Evolutionary conservation across 2,329 filamentous ascomycete species (phyloP).

Genomic region (Paecilomyces niveus): DNA sequence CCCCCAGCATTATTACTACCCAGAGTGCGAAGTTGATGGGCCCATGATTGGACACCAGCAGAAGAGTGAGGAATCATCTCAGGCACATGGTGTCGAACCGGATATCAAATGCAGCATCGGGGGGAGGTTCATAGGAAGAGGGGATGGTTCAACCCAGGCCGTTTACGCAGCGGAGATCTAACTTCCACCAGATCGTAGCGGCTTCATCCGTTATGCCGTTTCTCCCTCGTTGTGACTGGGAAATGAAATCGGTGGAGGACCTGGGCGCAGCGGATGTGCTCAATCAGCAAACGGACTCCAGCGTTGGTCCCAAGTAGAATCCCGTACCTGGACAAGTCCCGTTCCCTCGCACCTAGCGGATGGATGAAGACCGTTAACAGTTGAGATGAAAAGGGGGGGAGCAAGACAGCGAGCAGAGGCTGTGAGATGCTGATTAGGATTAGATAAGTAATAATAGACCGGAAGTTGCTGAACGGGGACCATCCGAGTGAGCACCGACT

Average conservation of each 20-base stretch:
- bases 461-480: not conserved
- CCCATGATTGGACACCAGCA: conserved; percentile 32
- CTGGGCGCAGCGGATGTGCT: not conserved
- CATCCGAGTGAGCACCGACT: too few relatives aligned
- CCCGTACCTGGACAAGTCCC: not conserved
- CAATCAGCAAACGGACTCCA: not conserved
- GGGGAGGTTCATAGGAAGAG: conserved; percentile 14
- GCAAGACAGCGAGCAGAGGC: not conserved
- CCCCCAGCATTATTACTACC: conserved; percentile 21
- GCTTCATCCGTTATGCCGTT: not conserved
- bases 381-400: not conserved
- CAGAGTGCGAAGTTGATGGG: conserved; percentile 24
- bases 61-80: conserved; percentile 37
- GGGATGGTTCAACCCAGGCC: not conserved
- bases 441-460: not conserved
- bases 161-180: not conserved
- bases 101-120: conserved; percentile 8
- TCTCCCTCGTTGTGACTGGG: not conserved
- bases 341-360: not conserved
- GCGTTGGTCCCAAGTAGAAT: not conserved
- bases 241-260: not conserved
- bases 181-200: not conserved
- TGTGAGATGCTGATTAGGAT: conserved; percentile 2
- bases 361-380: not conserved
- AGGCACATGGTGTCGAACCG: conserved; percentile 28